Evolutionary conservation across 2,329 filamentous ascomycete species (phyloP).

Genomic region (Periconia digitata): DNA sequence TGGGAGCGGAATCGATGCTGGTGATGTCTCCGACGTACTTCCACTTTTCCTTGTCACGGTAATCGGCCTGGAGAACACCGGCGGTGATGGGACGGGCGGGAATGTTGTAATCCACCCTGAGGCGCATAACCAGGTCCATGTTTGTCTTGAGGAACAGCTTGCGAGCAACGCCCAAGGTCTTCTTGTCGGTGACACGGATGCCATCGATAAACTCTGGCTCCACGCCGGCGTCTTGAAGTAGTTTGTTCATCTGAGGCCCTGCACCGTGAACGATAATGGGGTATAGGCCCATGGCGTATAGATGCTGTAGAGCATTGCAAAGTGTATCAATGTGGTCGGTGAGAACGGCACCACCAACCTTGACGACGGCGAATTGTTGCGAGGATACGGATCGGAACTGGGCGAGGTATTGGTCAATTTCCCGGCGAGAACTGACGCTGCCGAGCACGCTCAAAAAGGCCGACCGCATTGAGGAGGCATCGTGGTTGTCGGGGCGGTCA

Average conservation of each 20-base stretch:
- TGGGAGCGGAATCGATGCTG: constrained; percentile 83
- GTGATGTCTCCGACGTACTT: constrained; percentile 95
- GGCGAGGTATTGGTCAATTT: constrained; percentile 95
- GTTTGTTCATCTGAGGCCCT: constrained; percentile 90
- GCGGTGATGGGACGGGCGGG: constrained; percentile 85
- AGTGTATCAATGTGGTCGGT: constrained; percentile 92
- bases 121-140: constrained; percentile 82
- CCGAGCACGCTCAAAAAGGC: constrained; percentile 89
- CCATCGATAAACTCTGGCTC: constrained; percentile 96
- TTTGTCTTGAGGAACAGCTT: constrained; percentile 96
- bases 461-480: constrained; percentile 49
- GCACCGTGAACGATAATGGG: constrained; percentile 95
- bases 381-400: constrained; percentile 96
- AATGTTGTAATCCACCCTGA: constrained; percentile 82
- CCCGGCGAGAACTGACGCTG: constrained; percentile 93
- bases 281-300: constrained; percentile 92
- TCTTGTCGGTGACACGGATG: constrained; percentile 91
- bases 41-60: constrained; percentile 95
- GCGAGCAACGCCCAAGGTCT: constrained; percentile 86
- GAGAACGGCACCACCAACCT: constrained; percentile 94
- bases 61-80: constrained; percentile 89
- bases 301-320: constrained; percentile 83
- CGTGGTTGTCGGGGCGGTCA: constrained; percentile 34
- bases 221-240: constrained; percentile 85
- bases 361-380: constrained; percentile 97